phyloP scores from a whole-genome alignment of 1,139 yeast genomes.

The Protomyces macrosporus region DNA sequence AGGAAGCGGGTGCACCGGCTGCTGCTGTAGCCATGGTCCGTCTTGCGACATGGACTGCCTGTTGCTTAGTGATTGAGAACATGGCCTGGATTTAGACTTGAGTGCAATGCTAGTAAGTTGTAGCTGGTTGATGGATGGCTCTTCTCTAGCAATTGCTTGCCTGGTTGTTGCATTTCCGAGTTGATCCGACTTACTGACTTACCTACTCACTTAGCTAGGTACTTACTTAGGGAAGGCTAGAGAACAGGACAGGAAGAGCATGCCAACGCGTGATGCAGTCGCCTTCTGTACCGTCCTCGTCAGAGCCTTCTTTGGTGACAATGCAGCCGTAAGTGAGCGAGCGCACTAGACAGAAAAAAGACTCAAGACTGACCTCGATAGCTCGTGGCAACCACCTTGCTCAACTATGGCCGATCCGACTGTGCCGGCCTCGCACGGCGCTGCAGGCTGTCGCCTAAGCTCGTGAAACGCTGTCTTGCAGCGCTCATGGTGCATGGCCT shows the following conservation, averaged over 20 bases:
- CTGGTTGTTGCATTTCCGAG: too few species aligned
- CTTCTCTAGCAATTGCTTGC: too few species aligned
- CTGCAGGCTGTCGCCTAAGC: conserved; percentile 36
- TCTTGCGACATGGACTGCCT: neutral
- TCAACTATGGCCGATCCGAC: conserved; percentile 40
- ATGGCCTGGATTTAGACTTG: too few species aligned
- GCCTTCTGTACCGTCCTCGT: neutral
- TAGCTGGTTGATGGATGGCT: too few species aligned
- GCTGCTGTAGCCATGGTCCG: conserved; percentile 21
- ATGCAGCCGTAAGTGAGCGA: neutral
- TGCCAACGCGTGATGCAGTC: neutral
- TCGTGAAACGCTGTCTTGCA: conserved; percentile 41
- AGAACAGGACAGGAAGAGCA: neutral
- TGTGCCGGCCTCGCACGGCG: conserved; percentile 37
- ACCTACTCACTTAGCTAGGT: too few species aligned
- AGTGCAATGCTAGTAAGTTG: too few species aligned
- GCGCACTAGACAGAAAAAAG: neutral
- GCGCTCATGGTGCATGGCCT: conserved; percentile 41
- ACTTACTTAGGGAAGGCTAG: too few species aligned
- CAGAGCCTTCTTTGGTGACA: neutral
- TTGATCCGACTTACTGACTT: too few species aligned
- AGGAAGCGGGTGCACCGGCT: conserved; percentile 5
- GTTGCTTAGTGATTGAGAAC: neutral
- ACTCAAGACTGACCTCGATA: neutral
- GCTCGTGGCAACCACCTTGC: conserved; percentile 37